These are phyloP conservation scores for Podila epigama DNA, from an alignment of 192 early-diverging fungal species.

Conservation along the genomic window DNA sequence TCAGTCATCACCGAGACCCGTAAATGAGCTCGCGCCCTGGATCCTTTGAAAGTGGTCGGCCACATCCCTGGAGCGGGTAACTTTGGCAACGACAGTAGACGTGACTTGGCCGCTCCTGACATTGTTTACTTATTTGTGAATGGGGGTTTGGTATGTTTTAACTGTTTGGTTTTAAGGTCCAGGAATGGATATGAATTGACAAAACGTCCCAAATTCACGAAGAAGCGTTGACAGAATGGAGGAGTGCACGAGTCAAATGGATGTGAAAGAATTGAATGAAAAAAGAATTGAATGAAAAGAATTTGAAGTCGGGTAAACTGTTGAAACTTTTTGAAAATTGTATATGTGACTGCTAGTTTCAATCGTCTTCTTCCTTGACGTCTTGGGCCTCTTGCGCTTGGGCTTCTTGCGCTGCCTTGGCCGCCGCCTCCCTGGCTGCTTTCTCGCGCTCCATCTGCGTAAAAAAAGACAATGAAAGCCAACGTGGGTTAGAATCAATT, in stretches of 20 bases:
- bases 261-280: not conserved
- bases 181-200: too few species aligned
- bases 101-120: not conserved
- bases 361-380: not conserved
- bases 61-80: constrained; percentile 15
- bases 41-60: constrained; percentile 24
- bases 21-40: constrained; percentile 19
- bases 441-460: constrained; percentile 20
- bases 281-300: not conserved
- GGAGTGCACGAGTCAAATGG: not conserved
- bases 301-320: too few species aligned
- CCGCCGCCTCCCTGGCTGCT: constrained; percentile 15
- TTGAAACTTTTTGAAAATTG: not conserved
- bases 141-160: too few species aligned
- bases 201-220: too few species aligned
- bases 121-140: not conserved
- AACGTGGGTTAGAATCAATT: not conserved
- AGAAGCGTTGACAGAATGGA: not conserved
- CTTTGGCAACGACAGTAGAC: constrained; percentile 15
- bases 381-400: not conserved
- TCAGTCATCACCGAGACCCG: constrained; percentile 44
- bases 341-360: not conserved
- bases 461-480: not conserved
- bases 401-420: not conserved
- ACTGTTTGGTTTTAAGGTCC: too few species aligned